phyloP scores from a whole-genome alignment of 345 rosid species.

The Mallotus nudiflorus region DNA sequence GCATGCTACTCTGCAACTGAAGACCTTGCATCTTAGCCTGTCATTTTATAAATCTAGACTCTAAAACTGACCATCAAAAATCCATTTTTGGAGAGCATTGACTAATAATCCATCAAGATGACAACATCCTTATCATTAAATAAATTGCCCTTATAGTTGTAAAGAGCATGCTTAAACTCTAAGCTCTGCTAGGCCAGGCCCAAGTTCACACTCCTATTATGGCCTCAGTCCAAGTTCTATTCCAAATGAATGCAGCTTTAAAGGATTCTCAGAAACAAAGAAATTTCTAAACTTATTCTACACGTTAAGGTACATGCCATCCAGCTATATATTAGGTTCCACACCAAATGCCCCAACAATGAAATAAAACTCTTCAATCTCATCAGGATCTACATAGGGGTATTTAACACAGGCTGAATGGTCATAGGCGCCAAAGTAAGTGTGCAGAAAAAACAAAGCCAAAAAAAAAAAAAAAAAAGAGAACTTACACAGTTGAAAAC shows the following conservation, averaged over 20 bases:
- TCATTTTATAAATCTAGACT: neutral
- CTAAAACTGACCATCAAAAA: neutral
- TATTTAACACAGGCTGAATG: neutral
- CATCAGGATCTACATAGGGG: neutral
- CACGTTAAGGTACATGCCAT: neutral
- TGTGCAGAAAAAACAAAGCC: neutral
- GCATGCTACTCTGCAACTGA: neutral
- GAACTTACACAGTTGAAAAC: slow-evolving; percentile 85
- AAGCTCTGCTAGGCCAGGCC: neutral
- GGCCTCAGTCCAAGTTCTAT: neutral
- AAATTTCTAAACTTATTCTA: neutral
- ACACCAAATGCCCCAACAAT: neutral
- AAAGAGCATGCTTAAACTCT: neutral
- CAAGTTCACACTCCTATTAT: neutral
- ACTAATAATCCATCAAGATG: neutral
- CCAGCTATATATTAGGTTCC: neutral
- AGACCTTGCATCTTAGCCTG: slow-evolving; percentile 2
- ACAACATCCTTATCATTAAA: neutral
- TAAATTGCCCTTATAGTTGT: neutral
- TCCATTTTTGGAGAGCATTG: neutral
- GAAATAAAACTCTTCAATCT: neutral
- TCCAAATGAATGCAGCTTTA: neutral
- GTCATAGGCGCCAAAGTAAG: neutral
- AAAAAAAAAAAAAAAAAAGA: slow-evolving; percentile 20
- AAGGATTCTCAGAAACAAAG: neutral